Evolutionary conservation across 1,284 basidiomycete species (phyloP).

Genomic region (Trichosporon asahii): DNA sequence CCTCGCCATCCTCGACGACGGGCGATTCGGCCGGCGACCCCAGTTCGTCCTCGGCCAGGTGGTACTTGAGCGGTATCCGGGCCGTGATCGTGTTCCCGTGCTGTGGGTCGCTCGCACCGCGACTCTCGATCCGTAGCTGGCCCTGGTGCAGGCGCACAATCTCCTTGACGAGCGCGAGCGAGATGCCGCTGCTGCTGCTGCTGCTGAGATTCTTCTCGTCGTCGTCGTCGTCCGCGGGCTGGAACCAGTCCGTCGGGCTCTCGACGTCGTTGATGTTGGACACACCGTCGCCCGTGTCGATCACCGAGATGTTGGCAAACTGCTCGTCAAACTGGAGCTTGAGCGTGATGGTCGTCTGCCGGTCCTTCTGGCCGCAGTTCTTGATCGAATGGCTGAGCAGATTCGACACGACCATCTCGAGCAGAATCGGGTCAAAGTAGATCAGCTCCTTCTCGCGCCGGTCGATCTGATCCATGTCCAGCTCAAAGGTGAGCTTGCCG

Average conservation of each 20-base stretch:
- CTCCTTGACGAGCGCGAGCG: slow-evolving; percentile 39
- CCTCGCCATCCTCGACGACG: not conserved
- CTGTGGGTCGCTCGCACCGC: not conserved
- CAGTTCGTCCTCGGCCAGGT: not conserved
- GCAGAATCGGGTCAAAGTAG: slow-evolving; percentile 48
- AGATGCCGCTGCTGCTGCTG: slow-evolving; percentile 26
- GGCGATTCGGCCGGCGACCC: not conserved
- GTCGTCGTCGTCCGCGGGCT: slow-evolving; percentile 34
- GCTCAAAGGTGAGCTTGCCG: slow-evolving; percentile 22
- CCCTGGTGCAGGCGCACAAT: slow-evolving; percentile 53
- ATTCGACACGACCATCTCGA: slow-evolving; percentile 51
- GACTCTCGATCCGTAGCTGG: slow-evolving; percentile 39
- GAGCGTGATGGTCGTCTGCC: slow-evolving; percentile 40
- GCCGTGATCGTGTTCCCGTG: slow-evolving; percentile 20
- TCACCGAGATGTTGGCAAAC: slow-evolving; percentile 39
- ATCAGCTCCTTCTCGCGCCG: slow-evolving; percentile 30
- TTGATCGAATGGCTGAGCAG: slow-evolving; percentile 50
- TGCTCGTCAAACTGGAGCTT: slow-evolving; percentile 29
- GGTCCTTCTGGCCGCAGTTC: slow-evolving; percentile 43
- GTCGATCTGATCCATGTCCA: not conserved
- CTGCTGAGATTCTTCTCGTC: slow-evolving; percentile 15
- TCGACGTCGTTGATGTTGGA: slow-evolving; percentile 30
- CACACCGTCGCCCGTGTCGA: slow-evolving; percentile 53
- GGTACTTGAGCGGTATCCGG: slow-evolving; percentile 19
- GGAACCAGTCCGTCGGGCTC: slow-evolving; percentile 34